Base-by-base conservation (phyloP, 495 filamentous ascomycete genomes). In the Aspergillus baeticus region DNA sequence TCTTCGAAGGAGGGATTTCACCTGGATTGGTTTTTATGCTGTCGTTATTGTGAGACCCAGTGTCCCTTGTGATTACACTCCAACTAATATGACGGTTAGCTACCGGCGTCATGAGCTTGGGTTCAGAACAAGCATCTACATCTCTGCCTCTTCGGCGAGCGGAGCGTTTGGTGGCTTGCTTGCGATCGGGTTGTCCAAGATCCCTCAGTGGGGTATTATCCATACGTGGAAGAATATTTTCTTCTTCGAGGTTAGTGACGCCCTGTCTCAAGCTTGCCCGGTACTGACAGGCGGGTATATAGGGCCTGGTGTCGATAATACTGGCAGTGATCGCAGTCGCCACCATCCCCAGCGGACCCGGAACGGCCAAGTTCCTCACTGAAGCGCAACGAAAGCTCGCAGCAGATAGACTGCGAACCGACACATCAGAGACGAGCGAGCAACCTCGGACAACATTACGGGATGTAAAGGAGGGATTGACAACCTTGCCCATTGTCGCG, bases 51-150 rank as follows among this genome's bases (percentile, higher is more conserved):
- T 51, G 17, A 51, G 47, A 1, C n/a, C n/a, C n/a, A n/a, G n/a
- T n/a, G 14, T 31, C 44, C 11, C 15, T 23, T 0, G 14, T 3
- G 15, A 10, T n/a, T n/a, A n/a, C n/a, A n/a, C n/a, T n/a, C n/a
- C n/a, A n/a, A n/a, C n/a, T n/a, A n/a, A n/a, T n/a, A n/a, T n/a
- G n/a, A n/a, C 35, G 6, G 20, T 13, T 18, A 56, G 45, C 36
- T 56, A 56, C 11, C 54, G 54, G 8, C 54, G 54, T 10, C 54
- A 56, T 31, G 54, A 56, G 26, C 54, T 56, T 6, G 54, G 54
- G 1, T 49, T 56, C n/a, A 23, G 54, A 21, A 56, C 54, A 7
- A 56, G 54, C 15, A 49, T 56, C 29, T 56, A 56, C 20, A 56
- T 56, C 44, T 56, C 54, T 6, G 54, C 54, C 4, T 56, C 45